Conservation (phyloP, 352 stramenopile genomes). For the Phytophthora hibernalis region DNA sequence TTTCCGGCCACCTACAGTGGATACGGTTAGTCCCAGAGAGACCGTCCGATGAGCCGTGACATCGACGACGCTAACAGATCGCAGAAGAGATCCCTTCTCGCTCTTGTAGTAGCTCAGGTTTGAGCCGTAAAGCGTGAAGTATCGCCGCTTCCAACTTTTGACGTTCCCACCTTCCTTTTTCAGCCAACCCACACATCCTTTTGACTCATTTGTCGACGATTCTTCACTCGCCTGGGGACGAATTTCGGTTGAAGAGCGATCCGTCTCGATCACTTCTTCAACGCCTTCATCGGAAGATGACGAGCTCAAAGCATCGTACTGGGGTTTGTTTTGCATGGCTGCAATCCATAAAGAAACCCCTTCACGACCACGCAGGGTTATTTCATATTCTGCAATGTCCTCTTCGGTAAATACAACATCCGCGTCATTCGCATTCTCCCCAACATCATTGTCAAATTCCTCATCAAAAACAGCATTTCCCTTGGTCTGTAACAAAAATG, state of each 20-base stretch:
- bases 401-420: slow-evolving; percentile 44
- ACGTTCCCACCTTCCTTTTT: slow-evolving; percentile 68
- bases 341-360: slow-evolving; percentile 61
- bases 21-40: slow-evolving; percentile 55
- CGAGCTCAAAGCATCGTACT: slow-evolving; percentile 33
- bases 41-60: slow-evolving; percentile 45
- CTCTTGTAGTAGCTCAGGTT: slow-evolving; percentile 86
- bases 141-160: slow-evolving; percentile 80
- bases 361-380: slow-evolving; percentile 35
- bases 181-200: slow-evolving; percentile 70
- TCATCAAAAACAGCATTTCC: slow-evolving; percentile 50
- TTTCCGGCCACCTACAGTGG: slow-evolving; percentile 50
- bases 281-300: slow-evolving; percentile 24
- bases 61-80: slow-evolving; percentile 47
- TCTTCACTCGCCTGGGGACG: slow-evolving; percentile 27
- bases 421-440: slow-evolving; percentile 35
- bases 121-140: slow-evolving; percentile 74
- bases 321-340: slow-evolving; percentile 56
- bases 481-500: slow-evolving; percentile 59
- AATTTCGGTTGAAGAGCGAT: slow-evolving; percentile 9
- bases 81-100: slow-evolving; percentile 59
- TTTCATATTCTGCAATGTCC: slow-evolving; percentile 41
- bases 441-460: slow-evolving; percentile 60
- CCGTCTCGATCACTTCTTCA: slow-evolving; percentile 15
- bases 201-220: slow-evolving; percentile 31